Evolutionary conservation across 768 basidiomycete genomes (phyloP).

Genomic region (Rhizopogon rudus): DNA sequence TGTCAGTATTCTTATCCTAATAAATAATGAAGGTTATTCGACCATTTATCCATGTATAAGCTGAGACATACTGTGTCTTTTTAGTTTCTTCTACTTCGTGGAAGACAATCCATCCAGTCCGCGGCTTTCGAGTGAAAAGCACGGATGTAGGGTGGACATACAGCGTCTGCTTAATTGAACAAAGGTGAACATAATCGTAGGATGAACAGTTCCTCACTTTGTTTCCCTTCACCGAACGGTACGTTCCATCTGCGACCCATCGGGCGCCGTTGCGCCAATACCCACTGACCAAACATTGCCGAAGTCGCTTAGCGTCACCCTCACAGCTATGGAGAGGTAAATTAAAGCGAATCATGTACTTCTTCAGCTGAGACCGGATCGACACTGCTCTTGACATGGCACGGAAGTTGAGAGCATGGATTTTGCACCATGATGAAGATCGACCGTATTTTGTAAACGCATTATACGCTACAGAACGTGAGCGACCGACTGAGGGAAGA

Average conservation of each 20-base stretch:
- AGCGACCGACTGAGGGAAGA: background rate
- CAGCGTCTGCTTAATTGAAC: slow-evolving; percentile 47
- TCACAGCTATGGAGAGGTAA: slow-evolving; percentile 83
- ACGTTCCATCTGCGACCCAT: slow-evolving; percentile 91
- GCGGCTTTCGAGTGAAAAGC: slow-evolving; percentile 87
- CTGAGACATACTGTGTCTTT: slow-evolving; percentile 72
- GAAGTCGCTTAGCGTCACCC: slow-evolving; percentile 76
- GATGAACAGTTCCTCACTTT: slow-evolving; percentile 43
- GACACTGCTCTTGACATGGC: slow-evolving; percentile 92
- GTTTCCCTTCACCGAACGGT: slow-evolving; percentile 81
- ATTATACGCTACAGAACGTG: slow-evolving; percentile 67
- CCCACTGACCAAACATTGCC: slow-evolving; percentile 87
- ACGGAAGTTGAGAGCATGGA: slow-evolving; percentile 88
- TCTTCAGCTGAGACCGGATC: slow-evolving; percentile 91
- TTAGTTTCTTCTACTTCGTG: slow-evolving; percentile 97
- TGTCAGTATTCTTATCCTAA: slow-evolving; percentile 86
- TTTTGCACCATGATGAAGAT: slow-evolving; percentile 90
- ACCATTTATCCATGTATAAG: too few species aligned
- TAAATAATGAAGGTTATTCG: slow-evolving; percentile 8
- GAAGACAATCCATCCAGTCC: slow-evolving; percentile 89
- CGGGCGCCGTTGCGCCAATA: slow-evolving; percentile 94
- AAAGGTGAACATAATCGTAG: background rate
- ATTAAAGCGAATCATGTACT: slow-evolving; percentile 89
- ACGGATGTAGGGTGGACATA: slow-evolving; percentile 94
- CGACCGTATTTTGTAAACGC: slow-evolving; percentile 81